Evolutionary conservation across 2,329 filamentous ascomycete species (phyloP).

Genomic region (Colletotrichum theobromicola): DNA sequence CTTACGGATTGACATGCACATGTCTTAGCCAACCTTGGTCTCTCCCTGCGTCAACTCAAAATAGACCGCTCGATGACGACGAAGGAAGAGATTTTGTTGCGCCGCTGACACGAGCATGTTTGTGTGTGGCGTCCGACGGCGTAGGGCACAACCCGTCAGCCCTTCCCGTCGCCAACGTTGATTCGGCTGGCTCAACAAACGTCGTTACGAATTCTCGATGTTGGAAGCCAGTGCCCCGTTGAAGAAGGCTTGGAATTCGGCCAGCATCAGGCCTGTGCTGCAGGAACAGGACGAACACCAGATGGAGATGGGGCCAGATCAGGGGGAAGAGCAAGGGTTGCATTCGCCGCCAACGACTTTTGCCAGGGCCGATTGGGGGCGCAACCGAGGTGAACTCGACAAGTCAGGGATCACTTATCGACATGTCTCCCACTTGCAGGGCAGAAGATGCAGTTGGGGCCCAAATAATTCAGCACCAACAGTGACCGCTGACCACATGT

Average conservation of each 20-base stretch:
- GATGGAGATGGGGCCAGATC: background rate
- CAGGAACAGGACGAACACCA: background rate
- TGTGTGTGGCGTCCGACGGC: background rate
- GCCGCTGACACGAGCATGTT: background rate
- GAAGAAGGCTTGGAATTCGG: background rate
- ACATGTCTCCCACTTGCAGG: background rate
- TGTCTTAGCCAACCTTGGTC: background rate
- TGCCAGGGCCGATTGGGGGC: background rate
- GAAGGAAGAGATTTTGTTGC: background rate
- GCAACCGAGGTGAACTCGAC: background rate
- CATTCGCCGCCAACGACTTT: background rate
- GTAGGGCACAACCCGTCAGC: background rate
- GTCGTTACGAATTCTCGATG: background rate
- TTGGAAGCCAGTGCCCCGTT: background rate
- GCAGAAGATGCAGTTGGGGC: background rate
- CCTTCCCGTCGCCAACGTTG: background rate
- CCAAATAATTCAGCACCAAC: background rate
- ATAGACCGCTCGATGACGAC: background rate
- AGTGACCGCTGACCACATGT: background rate
- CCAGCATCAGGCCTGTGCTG: constrained; percentile 6
- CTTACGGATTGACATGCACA: background rate
- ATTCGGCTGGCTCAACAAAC: background rate
- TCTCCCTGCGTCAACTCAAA: background rate
- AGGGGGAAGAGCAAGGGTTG: background rate
- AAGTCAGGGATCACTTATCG: background rate